phyloP scores from a whole-genome alignment of 106 monocot genomes.

The Dactylorhiza incarnata region DNA sequence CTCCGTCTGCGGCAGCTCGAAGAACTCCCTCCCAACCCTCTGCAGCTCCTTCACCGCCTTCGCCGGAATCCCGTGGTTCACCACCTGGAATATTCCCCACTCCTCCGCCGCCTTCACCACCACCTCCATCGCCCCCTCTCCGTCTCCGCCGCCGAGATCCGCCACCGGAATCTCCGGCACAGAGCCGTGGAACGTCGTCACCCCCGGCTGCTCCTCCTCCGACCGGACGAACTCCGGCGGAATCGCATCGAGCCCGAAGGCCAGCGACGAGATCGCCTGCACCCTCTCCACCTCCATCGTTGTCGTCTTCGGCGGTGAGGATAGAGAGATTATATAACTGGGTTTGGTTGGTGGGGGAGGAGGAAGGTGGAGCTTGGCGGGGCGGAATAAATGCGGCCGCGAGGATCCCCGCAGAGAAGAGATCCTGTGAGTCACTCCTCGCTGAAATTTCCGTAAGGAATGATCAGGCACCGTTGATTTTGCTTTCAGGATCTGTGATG shows the following conservation, averaged over 20 bases:
- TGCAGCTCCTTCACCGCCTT: slow-evolving; percentile 58
- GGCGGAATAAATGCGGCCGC: too few species aligned
- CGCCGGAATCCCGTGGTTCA: slow-evolving; percentile 74
- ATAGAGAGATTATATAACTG: not conserved
- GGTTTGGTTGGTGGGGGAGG: too few species aligned
- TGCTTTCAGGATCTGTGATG: too few species aligned
- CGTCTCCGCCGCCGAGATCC: slow-evolving; percentile 31
- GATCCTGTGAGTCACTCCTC: too few species aligned
- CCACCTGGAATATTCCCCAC: slow-evolving; percentile 84
- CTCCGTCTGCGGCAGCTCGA: slow-evolving; percentile 66
- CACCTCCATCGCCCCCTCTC: not conserved
- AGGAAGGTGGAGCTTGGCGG: too few species aligned
- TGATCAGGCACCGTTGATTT: too few species aligned
- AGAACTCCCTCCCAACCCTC: slow-evolving; percentile 64
- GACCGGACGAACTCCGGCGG: slow-evolving; percentile 60
- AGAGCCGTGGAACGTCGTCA: slow-evolving; percentile 52
- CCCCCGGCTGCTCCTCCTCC: slow-evolving; percentile 51
- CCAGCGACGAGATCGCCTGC: slow-evolving; percentile 35
- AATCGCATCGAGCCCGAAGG: slow-evolving; percentile 17
- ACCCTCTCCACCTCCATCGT: slow-evolving; percentile 56
- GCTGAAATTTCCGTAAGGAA: too few species aligned
- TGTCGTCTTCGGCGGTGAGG: not conserved
- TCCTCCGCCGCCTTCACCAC: slow-evolving; percentile 34
- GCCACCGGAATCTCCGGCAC: slow-evolving; percentile 60
- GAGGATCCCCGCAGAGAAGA: too few species aligned